Base-by-base conservation (phyloP, 1,284 basidiomycete genomes). In the Xerocomus tenax region DNA sequence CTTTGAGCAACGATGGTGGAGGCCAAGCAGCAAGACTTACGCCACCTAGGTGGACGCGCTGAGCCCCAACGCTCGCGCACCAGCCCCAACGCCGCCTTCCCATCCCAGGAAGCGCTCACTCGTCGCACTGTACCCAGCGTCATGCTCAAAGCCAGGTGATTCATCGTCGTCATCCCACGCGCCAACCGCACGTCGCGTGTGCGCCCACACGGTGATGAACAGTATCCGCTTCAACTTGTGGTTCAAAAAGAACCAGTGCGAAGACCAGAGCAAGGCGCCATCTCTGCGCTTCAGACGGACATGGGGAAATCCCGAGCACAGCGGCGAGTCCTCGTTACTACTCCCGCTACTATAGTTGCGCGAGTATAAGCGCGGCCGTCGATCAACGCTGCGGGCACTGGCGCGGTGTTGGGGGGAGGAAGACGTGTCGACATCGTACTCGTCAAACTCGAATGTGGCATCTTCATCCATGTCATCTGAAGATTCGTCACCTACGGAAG, bases 191-290 rank as follows among this genome's bases (percentile, higher is more conserved):
- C 79, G 76, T 58, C 77, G 79, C 47, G 87, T 85, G 34, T 87
- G 79, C n/a, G 91, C 90, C 91, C 92, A 97, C 7, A 92, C 83
- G 0, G 91, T 90, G 53, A 97, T 81, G 68, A 96, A 98, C 45
- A 98, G 69, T 60, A 98, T 84, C 18, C 95, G 82, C 73, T 96
- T 98, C 70, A 84, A 72, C 66, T 91, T 95, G 64, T 86, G 80
- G 74, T 94, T 96, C 65, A 94, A 77, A 74, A 98, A 96, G 74
- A 98, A 97, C 81, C 92, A 96, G 66, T 97, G 92, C 13, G 91
- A 93, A 30, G 90, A 92, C 95, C 94, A 98, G 6, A 98, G 75
- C 51, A 98, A 74, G 5, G 91, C 87, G n/a, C 91, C 91, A 13
- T 69, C 66, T 49, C 72, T 62, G 36, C 72, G 70, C 50, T 64